These are phyloP conservation scores for Coemansia sp. DNA, from an alignment of 192 early-diverging fungal species.

Conservation along the genomic window DNA sequence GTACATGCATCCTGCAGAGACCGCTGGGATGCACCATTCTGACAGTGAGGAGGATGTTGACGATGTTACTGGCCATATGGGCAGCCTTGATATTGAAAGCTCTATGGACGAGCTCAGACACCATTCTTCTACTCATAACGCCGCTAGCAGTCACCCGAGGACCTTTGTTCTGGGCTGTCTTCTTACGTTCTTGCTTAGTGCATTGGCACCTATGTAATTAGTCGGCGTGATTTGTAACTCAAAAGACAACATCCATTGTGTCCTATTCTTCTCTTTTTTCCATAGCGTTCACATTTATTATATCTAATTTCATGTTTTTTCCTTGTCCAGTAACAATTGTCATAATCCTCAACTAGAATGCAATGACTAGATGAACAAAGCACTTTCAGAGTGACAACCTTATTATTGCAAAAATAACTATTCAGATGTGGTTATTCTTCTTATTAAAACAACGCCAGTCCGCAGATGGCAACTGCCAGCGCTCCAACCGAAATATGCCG, in stretches of 20 bases:
- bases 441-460: constrained; percentile 35
- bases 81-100: constrained; percentile 20
- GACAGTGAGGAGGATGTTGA: constrained; percentile 14
- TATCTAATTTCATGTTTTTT: not conserved
- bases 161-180: constrained; percentile 30
- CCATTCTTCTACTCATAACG: constrained; percentile 17
- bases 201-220: constrained; percentile 28
- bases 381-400: no score
- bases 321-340: not conserved
- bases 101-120: constrained; percentile 14
- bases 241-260: not conserved
- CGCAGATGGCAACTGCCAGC: constrained; percentile 38
- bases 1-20: constrained; percentile 15
- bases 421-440: no score
- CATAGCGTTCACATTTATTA: not conserved
- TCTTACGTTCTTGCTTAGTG: constrained; percentile 23
- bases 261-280: not conserved
- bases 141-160: constrained; percentile 13
- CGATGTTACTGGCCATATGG: constrained; percentile 19
- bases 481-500: constrained; percentile 39
- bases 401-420: no score
- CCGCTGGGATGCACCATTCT: constrained; percentile 1
- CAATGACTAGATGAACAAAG: not conserved
- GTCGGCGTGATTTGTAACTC: not conserved
- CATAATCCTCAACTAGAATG: not conserved